Evolutionary conservation across 495 filamentous ascomycete species (phyloP).

Genomic region (Tuber calosporum): DNA sequence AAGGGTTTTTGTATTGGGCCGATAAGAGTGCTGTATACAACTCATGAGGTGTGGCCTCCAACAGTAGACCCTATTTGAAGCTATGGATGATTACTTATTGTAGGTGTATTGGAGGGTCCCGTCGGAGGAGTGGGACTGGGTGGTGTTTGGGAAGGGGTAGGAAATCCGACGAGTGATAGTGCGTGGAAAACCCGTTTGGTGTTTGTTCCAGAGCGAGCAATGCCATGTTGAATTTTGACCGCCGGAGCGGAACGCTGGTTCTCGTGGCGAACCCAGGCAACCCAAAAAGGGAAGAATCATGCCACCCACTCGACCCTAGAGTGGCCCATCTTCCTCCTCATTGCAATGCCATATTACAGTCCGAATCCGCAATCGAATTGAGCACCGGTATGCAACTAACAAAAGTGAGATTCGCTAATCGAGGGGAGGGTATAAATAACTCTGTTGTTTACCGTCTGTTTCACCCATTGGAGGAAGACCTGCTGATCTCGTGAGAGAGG

Average conservation of each 20-base stretch:
- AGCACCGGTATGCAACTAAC: background rate
- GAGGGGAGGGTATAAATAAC: background rate
- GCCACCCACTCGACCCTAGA: background rate
- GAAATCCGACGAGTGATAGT: background rate
- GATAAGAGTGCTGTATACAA: slow-evolving; percentile 1
- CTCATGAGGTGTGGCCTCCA: background rate
- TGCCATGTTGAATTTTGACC: background rate
- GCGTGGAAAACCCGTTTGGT: background rate
- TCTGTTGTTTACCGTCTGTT: background rate
- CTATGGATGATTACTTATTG: background rate
- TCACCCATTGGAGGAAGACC: background rate
- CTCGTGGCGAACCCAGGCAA: background rate
- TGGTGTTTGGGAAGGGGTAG: background rate
- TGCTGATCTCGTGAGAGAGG: background rate
- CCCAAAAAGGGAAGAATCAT: background rate
- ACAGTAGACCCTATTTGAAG: background rate
- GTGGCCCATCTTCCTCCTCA: background rate
- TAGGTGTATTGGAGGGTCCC: background rate
- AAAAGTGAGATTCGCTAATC: background rate
- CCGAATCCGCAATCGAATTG: background rate
- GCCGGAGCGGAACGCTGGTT: background rate
- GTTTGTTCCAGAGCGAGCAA: background rate
- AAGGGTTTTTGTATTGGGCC: background rate
- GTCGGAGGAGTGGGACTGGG: background rate
- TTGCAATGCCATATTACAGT: background rate